Evolutionary conservation across 108 stramenopile species (phyloP), one percentile per base, ranked within the genome.

Genomic region (Cyclostephanos tholiformis): DNA sequence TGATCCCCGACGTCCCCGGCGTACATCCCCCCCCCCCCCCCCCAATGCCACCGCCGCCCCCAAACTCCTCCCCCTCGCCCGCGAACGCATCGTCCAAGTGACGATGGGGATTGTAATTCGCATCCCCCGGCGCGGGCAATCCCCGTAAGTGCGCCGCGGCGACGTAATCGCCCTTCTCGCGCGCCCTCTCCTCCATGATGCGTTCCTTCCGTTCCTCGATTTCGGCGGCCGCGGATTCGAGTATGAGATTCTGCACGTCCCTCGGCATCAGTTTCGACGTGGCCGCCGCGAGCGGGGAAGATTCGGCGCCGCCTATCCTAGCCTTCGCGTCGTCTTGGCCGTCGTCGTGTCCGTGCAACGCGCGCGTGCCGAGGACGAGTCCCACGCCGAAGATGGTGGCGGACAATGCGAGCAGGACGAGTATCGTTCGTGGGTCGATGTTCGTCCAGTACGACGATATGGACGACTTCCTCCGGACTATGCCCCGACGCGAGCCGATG

Each of bases 81-180:
- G 38, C 43, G 17, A 72, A 19, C 7, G 49, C 48, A 74, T 80
- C 79, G 70, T 80, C 79, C 14, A 80, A 41, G 35, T 63, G 71
- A 43, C 55, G 67, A 57, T 80, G 79, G n/a, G 79, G 79, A 70
- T 80, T 80, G 63, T 80, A 80, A 80, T 80, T 80, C 2, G 49
- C 51, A 74, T 80, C 79, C 22, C 79, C 79, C 46, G 72, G 72
- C 0, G 50, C 68, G 44, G 64, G 44, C 36, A 30, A 59, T 26
- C 79, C 79, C 23, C 72, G 16, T 30, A 74, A 59, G 66, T 80
- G 79, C 44, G 60, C 59, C 26, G 68, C 79, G 63, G 68, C 8
- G 10, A 30, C 53, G 39, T 51, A 59, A 58, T 73, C 67, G 0
- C 72, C 79, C 16, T 41, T 39, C 16, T 58, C 30, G 16, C 41